Base-by-base conservation (phyloP, 2,329 filamentous ascomycete species). In the Proliferodiscus dingleyae region DNA sequence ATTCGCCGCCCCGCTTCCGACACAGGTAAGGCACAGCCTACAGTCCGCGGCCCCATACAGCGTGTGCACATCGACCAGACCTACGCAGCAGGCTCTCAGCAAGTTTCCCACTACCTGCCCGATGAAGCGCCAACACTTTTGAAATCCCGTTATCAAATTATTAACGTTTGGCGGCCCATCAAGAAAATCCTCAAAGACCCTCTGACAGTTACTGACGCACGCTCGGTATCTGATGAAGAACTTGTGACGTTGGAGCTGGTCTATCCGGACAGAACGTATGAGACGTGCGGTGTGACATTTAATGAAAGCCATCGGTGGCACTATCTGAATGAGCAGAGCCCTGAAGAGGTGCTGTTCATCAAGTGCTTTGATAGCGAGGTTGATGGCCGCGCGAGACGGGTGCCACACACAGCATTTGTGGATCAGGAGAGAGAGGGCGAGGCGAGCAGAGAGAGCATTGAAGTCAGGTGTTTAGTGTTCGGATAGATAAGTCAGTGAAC, bases 301-400 rank as follows among this genome's bases (percentile, higher is more conserved):
- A 67, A 68, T 47, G 53, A 58, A 0, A 54, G 60, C 0, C 73
- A 77, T 30, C 66, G 63, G 55, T 80, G 76, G 76, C 74, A 71
- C 57, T 80, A 76, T 59, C 68, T 74, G 49, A 68, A 67, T 38
- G 68, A 66, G 1, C 71, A 80, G 57, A 68, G 65, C 0, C 75
- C 76, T 0, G 66, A 73, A 3, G 70, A 83, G 64, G 72, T 77
- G 3, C 66, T 77, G 3, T 55, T 83, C 34, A 78, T 83, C 62
- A 83, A 82, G 61, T 80, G 76, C 55, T 82, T 75, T 56, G 80
- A 83, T 60, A 75, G 68, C 21, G 75, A 78, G 67, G 66, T 66
- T 19, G 75, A 79, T 58, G 75, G 74, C 0, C 61, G 72, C 21
- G 73, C 75, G 5, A 66, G 75, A 8, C 60, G 75, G 3, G 70